These are phyloP conservation scores for Psilocybe sp. DNA, from an alignment of 768 basidiomycete species.

Conservation along the genomic window DNA sequence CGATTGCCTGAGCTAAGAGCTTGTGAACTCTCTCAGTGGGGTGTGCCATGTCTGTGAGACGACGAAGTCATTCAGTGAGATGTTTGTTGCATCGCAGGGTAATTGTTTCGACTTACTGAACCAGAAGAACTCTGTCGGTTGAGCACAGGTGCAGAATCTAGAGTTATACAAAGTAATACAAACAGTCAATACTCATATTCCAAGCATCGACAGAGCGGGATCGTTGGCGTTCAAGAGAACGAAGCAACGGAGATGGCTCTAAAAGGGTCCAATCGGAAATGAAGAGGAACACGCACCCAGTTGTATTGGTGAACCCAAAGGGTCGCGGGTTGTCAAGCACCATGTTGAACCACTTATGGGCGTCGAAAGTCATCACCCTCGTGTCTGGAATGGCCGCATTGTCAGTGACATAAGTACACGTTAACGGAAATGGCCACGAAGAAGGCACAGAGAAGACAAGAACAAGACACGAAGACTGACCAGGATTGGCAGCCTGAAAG, in stretches of 20 bases:
- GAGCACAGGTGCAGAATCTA: slow-evolving; percentile 50
- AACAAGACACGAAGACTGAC: slow-evolving; percentile 7
- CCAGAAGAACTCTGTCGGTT: slow-evolving; percentile 48
- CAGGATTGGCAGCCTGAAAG: slow-evolving; percentile 36
- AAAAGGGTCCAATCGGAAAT: neutral
- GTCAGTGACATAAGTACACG: neutral
- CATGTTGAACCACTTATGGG: slow-evolving; percentile 45
- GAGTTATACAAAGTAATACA: no score
- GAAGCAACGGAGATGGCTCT: no score
- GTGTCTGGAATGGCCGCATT: slow-evolving; percentile 21
- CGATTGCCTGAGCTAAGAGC: slow-evolving; percentile 42
- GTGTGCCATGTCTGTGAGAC: slow-evolving; percentile 41
- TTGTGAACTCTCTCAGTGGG: slow-evolving; percentile 48
- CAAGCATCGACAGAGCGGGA: neutral
- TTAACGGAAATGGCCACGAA: neutral
- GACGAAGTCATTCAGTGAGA: neutral
- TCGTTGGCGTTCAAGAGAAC: neutral
- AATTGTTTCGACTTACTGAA: slow-evolving; percentile 35
- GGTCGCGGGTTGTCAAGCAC: slow-evolving; percentile 37
- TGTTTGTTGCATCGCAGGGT: neutral
- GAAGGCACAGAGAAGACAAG: neutral
- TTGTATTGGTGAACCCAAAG: slow-evolving; percentile 47
- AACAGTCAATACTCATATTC: no score
- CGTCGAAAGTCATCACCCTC: slow-evolving; percentile 46
- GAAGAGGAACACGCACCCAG: slow-evolving; percentile 32